Percentiles rank a stretch among this genome's conserved stretches.
Conservation (phyloP, 805 yeast species). For the Barnettozyma vustinii region DNA sequence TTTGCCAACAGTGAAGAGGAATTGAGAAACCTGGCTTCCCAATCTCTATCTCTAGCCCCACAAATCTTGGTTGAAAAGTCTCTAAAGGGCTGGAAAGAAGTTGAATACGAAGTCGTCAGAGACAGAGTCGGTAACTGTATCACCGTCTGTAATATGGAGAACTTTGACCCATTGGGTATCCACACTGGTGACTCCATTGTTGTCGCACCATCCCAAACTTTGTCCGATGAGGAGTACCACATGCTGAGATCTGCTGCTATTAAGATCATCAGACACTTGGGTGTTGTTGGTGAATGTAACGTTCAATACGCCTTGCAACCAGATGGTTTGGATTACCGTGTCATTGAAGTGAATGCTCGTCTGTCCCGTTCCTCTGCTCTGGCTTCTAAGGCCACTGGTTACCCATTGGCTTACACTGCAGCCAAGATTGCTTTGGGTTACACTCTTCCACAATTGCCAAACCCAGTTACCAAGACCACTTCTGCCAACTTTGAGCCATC, state of each 20-base stretch:
- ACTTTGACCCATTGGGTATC: constrained; percentile 95
- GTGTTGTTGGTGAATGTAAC: constrained; percentile 99
- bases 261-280: constrained; percentile 93
- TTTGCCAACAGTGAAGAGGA: constrained; percentile 83
- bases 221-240: constrained; percentile 95
- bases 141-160: constrained; percentile 98
- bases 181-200: constrained; percentile 99
- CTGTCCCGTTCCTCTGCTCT: constrained; percentile 95
- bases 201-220: constrained; percentile 97
- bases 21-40: constrained; percentile 81
- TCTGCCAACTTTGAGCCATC: constrained; percentile 97
- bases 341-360: constrained; percentile 96
- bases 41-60: constrained; percentile 84
- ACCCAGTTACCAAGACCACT: constrained; percentile 94
- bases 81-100: constrained; percentile 98
- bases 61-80: constrained; percentile 96
- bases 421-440: constrained; percentile 94
- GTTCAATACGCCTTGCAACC: constrained; percentile 97
- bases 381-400: constrained; percentile 98
- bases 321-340: constrained; percentile 91
- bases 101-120: constrained; percentile 97
- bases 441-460: constrained; percentile 91
- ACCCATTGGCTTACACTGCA: constrained; percentile 97
- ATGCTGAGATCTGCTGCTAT: constrained; percentile 98
- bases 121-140: constrained; percentile 96